Conservation (phyloP, 257 asterid species). For the Ballota nigra region DNA sequence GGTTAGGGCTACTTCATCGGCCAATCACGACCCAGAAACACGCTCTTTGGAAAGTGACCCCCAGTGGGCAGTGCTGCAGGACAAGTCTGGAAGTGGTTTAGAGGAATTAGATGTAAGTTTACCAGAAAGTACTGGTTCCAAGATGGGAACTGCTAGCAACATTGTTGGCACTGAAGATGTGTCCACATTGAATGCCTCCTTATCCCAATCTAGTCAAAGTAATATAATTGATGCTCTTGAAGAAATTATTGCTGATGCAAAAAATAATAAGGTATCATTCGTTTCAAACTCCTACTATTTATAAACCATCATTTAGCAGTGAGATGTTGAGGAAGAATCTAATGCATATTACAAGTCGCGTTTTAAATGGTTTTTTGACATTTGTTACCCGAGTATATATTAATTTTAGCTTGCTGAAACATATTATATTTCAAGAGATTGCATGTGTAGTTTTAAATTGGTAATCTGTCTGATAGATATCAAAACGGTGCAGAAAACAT, state of each 20-base stretch:
- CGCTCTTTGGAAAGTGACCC: conserved; percentile 29
- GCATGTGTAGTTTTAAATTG: background rate
- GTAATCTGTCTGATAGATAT: conserved; percentile 8
- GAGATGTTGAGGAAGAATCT: background rate
- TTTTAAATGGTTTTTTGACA: background rate
- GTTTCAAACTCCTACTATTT: background rate
- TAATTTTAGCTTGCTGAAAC: background rate
- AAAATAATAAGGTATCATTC: conserved; percentile 62
- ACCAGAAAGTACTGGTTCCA: conserved; percentile 24
- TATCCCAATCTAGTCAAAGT: conserved; percentile 55
- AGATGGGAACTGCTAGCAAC: conserved; percentile 25
- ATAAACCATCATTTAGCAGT: background rate
- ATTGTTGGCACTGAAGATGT: conserved; percentile 31
- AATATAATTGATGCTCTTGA: conserved; percentile 50
- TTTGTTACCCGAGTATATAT: background rate
- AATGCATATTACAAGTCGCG: background rate
- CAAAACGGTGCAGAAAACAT: conserved; percentile 55
- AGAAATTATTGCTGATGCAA: conserved; percentile 59
- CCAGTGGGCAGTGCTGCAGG: conserved; percentile 24
- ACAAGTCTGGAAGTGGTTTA: conserved; percentile 19
- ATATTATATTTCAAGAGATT: background rate
- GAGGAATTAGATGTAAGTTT: conserved; percentile 30
- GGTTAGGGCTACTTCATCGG: conserved; percentile 15
- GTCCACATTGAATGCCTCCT: conserved; percentile 35
- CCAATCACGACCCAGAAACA: conserved; percentile 17